These are phyloP conservation scores for Ceraceosorus guamensis DNA, from an alignment of 1,284 basidiomycete genomes.

Conservation along the genomic window DNA sequence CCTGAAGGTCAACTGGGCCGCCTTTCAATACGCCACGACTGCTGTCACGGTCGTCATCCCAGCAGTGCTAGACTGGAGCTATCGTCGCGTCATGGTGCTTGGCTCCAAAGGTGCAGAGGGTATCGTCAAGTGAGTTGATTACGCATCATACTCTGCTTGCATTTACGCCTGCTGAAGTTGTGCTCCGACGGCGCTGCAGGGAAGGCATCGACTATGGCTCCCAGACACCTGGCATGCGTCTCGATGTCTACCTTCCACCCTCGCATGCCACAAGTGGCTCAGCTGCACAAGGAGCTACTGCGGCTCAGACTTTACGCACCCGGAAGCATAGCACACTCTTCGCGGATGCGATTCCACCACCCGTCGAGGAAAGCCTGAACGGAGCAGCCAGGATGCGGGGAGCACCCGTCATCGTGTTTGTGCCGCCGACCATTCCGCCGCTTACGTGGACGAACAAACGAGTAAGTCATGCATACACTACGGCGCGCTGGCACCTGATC, in stretches of 20 bases:
- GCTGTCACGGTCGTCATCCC: constrained; percentile 27
- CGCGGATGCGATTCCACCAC: constrained; percentile 7
- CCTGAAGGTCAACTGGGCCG: constrained; percentile 37
- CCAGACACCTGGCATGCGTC: constrained; percentile 20
- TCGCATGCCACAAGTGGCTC: background rate
- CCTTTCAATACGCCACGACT: constrained; percentile 31
- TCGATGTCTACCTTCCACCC: constrained; percentile 43
- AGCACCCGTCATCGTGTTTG: constrained; percentile 47
- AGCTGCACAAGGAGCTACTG: background rate
- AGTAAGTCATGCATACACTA: constrained; percentile 3
- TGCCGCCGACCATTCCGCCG: constrained; percentile 44
- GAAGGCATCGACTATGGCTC: constrained; percentile 43
- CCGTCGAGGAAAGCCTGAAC: background rate
- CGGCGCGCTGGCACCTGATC: background rate
- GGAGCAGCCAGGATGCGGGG: constrained; percentile 1
- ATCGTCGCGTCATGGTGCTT: constrained; percentile 40
- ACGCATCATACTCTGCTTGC: background rate
- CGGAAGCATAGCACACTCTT: constrained; percentile 20
- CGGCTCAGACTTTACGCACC: background rate
- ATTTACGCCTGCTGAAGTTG: background rate
- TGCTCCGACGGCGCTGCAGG: constrained; percentile 4
- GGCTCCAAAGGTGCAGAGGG: constrained; percentile 35
- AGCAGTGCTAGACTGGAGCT: constrained; percentile 40
- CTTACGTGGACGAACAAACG: constrained; percentile 20
- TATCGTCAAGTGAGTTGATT: constrained; percentile 27